These are phyloP conservation scores for Kwoniella europaea DNA, from an alignment of 768 basidiomycete genomes.

Conservation along the genomic window DNA sequence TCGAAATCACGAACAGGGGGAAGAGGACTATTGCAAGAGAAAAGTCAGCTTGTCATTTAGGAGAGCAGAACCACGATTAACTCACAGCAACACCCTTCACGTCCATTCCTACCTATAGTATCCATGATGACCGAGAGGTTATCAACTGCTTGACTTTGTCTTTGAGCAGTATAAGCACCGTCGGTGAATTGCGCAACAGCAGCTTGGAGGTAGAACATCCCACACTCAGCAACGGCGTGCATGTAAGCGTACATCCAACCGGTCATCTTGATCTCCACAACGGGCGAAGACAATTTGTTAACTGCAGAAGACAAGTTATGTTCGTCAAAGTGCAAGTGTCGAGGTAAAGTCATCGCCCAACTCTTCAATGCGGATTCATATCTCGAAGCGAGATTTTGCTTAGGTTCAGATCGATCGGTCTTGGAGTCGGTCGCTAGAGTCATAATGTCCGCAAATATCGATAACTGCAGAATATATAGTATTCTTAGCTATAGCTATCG, in stretches of 20 bases:
- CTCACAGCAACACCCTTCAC: slow-evolving; percentile 52
- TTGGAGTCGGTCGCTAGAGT: slow-evolving; percentile 37
- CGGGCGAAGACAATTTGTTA: slow-evolving; percentile 35
- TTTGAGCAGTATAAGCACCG: slow-evolving; percentile 38
- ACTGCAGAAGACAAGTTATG: slow-evolving; percentile 40
- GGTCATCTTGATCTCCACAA: slow-evolving; percentile 37
- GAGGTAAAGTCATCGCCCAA: slow-evolving; percentile 53
- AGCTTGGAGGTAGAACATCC: slow-evolving; percentile 57
- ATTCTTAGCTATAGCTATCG: not conserved
- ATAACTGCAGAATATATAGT: slow-evolving; percentile 32
- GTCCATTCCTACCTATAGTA: slow-evolving; percentile 46
- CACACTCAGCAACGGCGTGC: slow-evolving; percentile 56
- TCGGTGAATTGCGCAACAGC: slow-evolving; percentile 40
- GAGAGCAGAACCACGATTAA: not conserved
- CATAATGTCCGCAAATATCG: slow-evolving; percentile 54
- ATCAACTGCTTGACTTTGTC: slow-evolving; percentile 55
- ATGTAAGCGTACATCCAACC: slow-evolving; percentile 55
- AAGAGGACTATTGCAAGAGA: slow-evolving; percentile 41
- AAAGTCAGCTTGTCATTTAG: not conserved
- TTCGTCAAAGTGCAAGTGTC: slow-evolving; percentile 52
- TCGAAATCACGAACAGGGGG: slow-evolving; percentile 50
- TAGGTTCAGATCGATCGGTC: slow-evolving; percentile 6
- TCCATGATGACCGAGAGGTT: slow-evolving; percentile 54
- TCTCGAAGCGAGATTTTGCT: slow-evolving; percentile 12
- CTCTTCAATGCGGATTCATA: slow-evolving; percentile 33